A percentile compares a stretch with the other conserved stretches of the same genome.
These are phyloP conservation scores for Usnea hakonensis DNA, from an alignment of 495 filamentous ascomycete genomes.

Conservation along the genomic window DNA sequence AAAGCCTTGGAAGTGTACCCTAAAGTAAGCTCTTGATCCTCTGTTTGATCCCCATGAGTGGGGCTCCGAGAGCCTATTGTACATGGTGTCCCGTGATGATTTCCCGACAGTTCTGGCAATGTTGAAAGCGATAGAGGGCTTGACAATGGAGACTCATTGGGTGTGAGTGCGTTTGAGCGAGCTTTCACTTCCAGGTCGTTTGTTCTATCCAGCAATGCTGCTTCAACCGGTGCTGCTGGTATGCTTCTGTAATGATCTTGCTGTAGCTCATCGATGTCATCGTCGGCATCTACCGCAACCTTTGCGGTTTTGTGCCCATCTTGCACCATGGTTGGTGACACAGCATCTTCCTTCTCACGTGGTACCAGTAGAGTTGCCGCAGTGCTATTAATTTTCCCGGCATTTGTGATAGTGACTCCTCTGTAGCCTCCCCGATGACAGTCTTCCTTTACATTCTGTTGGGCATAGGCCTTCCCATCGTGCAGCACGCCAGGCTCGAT, in stretches of 20 bases:
- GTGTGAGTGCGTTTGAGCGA: background rate
- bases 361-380: background rate
- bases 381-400: background rate
- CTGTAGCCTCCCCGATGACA: background rate
- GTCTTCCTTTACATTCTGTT: background rate
- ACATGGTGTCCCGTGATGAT: background rate
- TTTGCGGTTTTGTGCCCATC: background rate
- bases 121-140: conserved; percentile 1
- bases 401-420: background rate
- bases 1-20: background rate
- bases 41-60: background rate
- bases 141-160: background rate
- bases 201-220: background rate
- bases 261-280: conserved; percentile 22
- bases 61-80: background rate
- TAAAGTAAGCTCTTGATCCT: background rate
- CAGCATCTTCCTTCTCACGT: background rate
- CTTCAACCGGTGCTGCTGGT: background rate
- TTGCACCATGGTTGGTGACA: too few relatives aligned
- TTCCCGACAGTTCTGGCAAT: background rate
- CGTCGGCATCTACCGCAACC: background rate
- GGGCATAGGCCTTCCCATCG: background rate
- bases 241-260: conserved; percentile 15
- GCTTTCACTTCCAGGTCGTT: background rate
- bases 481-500: background rate